These are phyloP conservation scores for Nicotiana rustica DNA, from an alignment of 305 asterid species.

Conservation along the genomic window DNA sequence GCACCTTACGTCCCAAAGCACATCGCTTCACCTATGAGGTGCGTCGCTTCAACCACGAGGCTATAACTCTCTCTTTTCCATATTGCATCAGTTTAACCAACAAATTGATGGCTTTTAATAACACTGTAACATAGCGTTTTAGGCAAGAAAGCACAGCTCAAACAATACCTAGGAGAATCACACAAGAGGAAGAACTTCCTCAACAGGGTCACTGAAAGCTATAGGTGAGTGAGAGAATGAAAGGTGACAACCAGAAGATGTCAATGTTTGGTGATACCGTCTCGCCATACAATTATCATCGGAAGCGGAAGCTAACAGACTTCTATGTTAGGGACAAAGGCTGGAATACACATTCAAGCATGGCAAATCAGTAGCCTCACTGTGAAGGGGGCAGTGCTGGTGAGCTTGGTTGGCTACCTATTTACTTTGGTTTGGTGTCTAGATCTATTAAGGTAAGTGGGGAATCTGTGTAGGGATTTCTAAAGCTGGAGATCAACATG, in stretches of 20 bases:
- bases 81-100: neutral
- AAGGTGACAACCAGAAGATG: neutral
- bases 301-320: neutral
- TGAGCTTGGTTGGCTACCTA: slow-evolving; percentile 3
- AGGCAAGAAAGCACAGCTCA: neutral
- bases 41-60: neutral
- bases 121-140: neutral
- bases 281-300: slow-evolving; percentile 8
- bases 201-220: neutral
- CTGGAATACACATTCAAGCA: neutral
- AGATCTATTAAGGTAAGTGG: neutral
- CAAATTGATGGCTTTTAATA: neutral
- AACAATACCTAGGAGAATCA: neutral
- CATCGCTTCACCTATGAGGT: slow-evolving; percentile 19
- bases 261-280: neutral
- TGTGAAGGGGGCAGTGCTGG: neutral
- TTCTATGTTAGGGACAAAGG: neutral
- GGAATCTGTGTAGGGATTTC: slow-evolving; percentile 3
- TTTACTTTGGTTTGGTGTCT: neutral
- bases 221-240: neutral
- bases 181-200: slow-evolving; percentile 17
- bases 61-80: neutral
- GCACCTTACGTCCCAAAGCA: neutral
- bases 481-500: neutral
- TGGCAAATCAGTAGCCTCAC: slow-evolving; percentile 1